A percentile compares a stretch with the other conserved stretches of the same genome.
Evolutionary conservation across 164 flowering plant genomes (phyloP).

Genomic region (Nymphaea thermarum): DNA sequence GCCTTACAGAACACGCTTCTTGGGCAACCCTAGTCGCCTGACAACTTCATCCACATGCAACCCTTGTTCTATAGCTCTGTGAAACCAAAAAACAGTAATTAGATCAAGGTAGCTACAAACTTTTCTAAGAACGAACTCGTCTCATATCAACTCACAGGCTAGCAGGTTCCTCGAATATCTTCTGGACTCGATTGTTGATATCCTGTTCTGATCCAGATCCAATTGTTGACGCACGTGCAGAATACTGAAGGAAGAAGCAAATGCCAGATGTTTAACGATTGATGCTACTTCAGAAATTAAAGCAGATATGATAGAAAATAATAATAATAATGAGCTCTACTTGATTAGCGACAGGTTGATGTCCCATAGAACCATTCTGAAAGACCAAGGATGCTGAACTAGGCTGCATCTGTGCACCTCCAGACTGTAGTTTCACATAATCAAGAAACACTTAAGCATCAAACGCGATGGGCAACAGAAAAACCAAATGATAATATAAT

Average conservation of each 20-base stretch:
- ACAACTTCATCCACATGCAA: conserved; percentile 40
- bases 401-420: not conserved
- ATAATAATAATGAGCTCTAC: not conserved
- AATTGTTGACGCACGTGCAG: not conserved
- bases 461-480: too few species aligned
- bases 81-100: conserved; percentile 2
- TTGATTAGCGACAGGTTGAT: not conserved
- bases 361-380: not conserved
- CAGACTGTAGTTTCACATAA: not conserved
- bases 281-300: not conserved
- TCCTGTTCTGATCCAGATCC: not conserved
- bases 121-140: not conserved
- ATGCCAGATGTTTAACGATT: not conserved
- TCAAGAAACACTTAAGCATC: too few species aligned
- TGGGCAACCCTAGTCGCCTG: conserved; percentile 42
- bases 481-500: not conserved
- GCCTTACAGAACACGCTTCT: conserved; percentile 48
- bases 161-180: not conserved
- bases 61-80: conserved; percentile 49
- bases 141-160: not conserved
- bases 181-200: not conserved
- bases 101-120: not conserved
- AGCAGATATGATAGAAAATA: too few species aligned
- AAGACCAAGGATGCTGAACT: too few species aligned
- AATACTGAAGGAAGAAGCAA: not conserved